phyloP scores from a whole-genome alignment of 1,284 basidiomycete genomes.

The Sutorius eximius region DNA sequence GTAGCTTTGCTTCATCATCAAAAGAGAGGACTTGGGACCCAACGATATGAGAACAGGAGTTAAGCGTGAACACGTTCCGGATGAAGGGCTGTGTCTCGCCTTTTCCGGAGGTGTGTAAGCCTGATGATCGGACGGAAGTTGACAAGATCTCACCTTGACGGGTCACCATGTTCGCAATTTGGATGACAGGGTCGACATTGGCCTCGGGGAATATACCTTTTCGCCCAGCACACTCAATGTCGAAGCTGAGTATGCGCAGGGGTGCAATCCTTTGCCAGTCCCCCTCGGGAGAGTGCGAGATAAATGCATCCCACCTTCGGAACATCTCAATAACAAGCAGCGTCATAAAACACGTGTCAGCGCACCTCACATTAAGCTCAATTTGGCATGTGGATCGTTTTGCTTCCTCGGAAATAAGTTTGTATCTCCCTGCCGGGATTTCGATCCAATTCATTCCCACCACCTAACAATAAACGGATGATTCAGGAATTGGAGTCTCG shows the following conservation, averaged over 20 bases:
- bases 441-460: constrained; percentile 99
- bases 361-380: constrained; percentile 75
- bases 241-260: constrained; percentile 89
- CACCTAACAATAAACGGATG: constrained; percentile 51
- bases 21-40: constrained; percentile 93
- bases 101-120: constrained; percentile 9
- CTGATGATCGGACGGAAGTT: background rate
- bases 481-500: background rate
- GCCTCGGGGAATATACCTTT: constrained; percentile 96
- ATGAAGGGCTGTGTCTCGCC: constrained; percentile 91
- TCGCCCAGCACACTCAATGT: constrained; percentile 95
- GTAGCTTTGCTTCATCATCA: constrained; percentile 69
- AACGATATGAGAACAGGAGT: constrained; percentile 89
- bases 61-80: constrained; percentile 94
- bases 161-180: constrained; percentile 97
- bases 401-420: constrained; percentile 51
- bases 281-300: constrained; percentile 87
- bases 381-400: constrained; percentile 85
- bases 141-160: constrained; percentile 69
- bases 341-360: background rate
- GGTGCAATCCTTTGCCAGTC: constrained; percentile 90
- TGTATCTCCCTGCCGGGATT: constrained; percentile 79
- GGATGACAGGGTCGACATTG: constrained; percentile 87
- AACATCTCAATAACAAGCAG: background rate
- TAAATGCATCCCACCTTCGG: constrained; percentile 74